A percentile compares a stretch with the other conserved stretches of the same genome.
These are phyloP conservation scores for Paramecium sexaurelia DNA, from an alignment of 73 alveolate species.

Conservation along the genomic window DNA sequence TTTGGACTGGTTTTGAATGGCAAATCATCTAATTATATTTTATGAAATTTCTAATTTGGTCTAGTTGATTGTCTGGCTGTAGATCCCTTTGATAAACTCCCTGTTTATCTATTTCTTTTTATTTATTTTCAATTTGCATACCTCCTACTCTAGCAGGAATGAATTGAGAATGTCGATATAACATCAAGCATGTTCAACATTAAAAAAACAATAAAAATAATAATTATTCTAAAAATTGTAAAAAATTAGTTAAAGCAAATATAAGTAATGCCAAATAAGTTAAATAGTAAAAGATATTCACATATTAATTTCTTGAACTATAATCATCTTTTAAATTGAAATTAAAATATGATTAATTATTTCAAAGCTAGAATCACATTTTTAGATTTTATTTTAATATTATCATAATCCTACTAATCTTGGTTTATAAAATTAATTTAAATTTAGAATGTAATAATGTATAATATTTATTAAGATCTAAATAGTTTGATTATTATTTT, in stretches of 20 bases:
- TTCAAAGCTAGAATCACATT: too few relatives aligned
- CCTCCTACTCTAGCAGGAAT: constrained; percentile 39
- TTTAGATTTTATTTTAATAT: too few relatives aligned
- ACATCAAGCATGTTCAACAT: constrained; percentile 34
- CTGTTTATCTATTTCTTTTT: not conserved
- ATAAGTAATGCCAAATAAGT: too few relatives aligned
- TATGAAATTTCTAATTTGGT: not conserved
- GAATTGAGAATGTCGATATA: not conserved
- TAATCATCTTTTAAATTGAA: too few relatives aligned
- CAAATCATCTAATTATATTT: not conserved
- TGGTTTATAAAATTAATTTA: too few relatives aligned
- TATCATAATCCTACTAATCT: too few relatives aligned
- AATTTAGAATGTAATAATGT: too few relatives aligned
- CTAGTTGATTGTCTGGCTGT: not conserved
- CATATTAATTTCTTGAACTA: too few relatives aligned
- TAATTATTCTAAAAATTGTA: not conserved
- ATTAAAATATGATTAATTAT: too few relatives aligned
- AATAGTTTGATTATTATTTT: too few relatives aligned
- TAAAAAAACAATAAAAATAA: not conserved
- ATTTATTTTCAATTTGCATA: not conserved
- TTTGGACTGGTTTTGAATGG: not conserved
- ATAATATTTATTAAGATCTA: too few relatives aligned
- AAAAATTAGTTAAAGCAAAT: not conserved
- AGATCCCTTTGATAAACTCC: not conserved
- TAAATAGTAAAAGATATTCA: too few relatives aligned